Evolutionary conservation across 257 asterid genomes (phyloP).

Genomic region (Nicotiana noctiflora): DNA sequence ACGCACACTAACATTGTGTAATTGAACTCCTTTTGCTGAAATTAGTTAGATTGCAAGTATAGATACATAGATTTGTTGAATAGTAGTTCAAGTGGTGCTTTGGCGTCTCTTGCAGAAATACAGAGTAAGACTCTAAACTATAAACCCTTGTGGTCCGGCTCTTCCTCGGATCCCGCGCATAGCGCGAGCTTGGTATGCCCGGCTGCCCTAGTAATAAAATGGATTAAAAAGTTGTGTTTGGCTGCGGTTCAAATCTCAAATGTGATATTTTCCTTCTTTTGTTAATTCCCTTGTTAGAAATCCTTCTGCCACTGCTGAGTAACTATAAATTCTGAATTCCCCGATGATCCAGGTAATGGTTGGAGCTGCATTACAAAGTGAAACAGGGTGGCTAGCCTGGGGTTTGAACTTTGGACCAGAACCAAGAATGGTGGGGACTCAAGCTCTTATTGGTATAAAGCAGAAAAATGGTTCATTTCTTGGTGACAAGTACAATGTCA

Average conservation of each 20-base stretch:
- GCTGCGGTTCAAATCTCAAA: background rate
- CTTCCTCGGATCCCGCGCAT: no score
- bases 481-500: slow-evolving; percentile 26
- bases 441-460: slow-evolving; percentile 53
- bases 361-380: slow-evolving; percentile 25
- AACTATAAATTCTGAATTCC: background rate
- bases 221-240: background rate
- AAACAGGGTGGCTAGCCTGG: slow-evolving; percentile 66
- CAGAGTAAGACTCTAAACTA: no score
- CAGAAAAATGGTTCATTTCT: slow-evolving; percentile 9
- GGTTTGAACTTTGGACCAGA: slow-evolving; percentile 50
- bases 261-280: background rate
- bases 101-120: no score
- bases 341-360: slow-evolving; percentile 27
- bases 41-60: background rate
- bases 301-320: no score
- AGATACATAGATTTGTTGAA: background rate
- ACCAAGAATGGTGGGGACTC: slow-evolving; percentile 51
- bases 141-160: no score
- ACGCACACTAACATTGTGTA: no score
- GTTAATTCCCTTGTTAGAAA: background rate
- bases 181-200: no score
- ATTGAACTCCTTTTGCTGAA: background rate
- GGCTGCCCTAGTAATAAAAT: no score
- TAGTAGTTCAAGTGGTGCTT: no score